Percentiles rank a stretch among this genome's conserved stretches.
Conservation (phyloP, 371 early-diverging fungal genomes). For the Rhizopus delemar region DNA sequence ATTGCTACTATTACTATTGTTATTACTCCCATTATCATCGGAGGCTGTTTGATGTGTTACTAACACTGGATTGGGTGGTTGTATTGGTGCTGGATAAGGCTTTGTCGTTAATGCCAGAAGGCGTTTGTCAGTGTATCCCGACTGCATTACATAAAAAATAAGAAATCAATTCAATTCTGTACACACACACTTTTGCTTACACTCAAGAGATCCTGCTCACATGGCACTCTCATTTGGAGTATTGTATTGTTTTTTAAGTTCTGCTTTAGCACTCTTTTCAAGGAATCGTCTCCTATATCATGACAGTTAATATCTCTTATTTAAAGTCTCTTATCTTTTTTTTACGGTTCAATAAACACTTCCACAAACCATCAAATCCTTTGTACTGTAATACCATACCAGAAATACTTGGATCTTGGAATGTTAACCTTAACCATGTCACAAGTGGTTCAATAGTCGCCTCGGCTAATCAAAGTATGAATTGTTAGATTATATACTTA, state of each 20-base stretch:
- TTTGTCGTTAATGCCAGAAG: conserved; percentile 36
- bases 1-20: conserved; percentile 1
- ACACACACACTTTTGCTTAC: not conserved
- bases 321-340: conserved; percentile 19
- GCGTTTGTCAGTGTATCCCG: conserved; percentile 52
- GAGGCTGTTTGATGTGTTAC: not conserved
- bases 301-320: not conserved
- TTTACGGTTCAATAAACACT: conserved; percentile 37
- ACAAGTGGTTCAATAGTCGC: conserved; percentile 57
- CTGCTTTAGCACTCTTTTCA: conserved; percentile 33
- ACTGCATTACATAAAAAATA: conserved; percentile 32
- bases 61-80: not conserved
- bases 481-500: not conserved
- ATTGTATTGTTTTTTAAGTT: conserved; percentile 30
- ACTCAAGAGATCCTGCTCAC: conserved; percentile 39
- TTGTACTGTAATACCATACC: conserved; percentile 48
- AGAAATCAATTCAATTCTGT: conserved; percentile 12
- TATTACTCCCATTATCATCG: not conserved
- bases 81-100: conserved; percentile 5
- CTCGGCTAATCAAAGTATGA: conserved; percentile 33
- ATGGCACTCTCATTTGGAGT: conserved; percentile 36
- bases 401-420: conserved; percentile 46
- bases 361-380: conserved; percentile 40
- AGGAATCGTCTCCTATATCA: conserved; percentile 26
- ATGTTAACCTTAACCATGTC: conserved; percentile 47